phyloP scores from a whole-genome alignment of 352 stramenopile species.

The Globisporangium yorkense region DNA sequence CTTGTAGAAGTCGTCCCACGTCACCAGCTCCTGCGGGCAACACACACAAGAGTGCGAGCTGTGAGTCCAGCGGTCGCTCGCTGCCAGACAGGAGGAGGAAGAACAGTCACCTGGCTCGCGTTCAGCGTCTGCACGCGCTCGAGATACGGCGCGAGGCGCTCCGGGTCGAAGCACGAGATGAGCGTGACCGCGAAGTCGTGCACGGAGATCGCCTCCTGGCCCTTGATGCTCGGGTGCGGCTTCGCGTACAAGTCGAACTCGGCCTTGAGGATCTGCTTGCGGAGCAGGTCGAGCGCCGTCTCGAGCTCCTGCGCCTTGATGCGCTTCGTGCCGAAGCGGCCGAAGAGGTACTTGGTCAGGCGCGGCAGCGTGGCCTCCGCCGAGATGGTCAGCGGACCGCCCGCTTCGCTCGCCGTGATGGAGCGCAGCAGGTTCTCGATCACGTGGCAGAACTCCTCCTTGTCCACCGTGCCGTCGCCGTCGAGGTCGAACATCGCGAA shows the following conservation, averaged over 20 bases:
- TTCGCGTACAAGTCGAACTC: constrained; percentile 75
- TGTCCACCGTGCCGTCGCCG: constrained; percentile 65
- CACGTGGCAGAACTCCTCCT: constrained; percentile 65
- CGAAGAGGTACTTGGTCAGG: constrained; percentile 62
- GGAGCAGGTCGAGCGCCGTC: constrained; percentile 38
- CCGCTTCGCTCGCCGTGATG: constrained; percentile 21
- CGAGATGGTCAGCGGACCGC: constrained; percentile 2
- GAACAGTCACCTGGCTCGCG: constrained; percentile 39
- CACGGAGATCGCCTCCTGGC: constrained; percentile 45
- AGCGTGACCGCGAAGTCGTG: constrained; percentile 78
- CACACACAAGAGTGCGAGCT: background rate
- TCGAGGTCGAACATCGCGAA: constrained; percentile 83
- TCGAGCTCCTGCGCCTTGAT: constrained; percentile 54
- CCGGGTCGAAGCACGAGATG: constrained; percentile 64
- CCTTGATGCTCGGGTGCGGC: constrained; percentile 29
- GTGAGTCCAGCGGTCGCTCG: too few species aligned
- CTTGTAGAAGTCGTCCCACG: constrained; percentile 63
- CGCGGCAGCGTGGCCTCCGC: constrained; percentile 32
- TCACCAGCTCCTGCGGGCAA: constrained; percentile 38
- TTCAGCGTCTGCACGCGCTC: constrained; percentile 53
- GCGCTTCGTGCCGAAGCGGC: constrained; percentile 41
- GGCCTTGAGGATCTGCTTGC: constrained; percentile 51
- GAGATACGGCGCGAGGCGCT: constrained; percentile 51
- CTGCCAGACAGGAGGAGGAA: too few species aligned
- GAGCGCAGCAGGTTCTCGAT: constrained; percentile 55